Evolutionary conservation across 306 rosid species (phyloP).

Genomic region (Ormosia emarginata): DNA sequence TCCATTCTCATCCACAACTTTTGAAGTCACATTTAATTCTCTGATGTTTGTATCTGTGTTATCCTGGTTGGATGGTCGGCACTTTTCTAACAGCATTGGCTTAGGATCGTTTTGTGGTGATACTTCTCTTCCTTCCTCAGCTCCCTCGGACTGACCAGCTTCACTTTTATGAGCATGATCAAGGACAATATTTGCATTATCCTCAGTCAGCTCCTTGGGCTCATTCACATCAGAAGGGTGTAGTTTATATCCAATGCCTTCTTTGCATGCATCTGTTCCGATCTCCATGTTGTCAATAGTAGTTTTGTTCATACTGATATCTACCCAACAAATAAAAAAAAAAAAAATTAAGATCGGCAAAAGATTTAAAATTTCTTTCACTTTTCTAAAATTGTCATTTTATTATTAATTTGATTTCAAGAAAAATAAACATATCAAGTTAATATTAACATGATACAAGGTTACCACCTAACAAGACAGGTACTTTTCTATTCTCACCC

Average conservation of each 20-base stretch:
- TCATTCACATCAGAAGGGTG: slow-evolving; percentile 20
- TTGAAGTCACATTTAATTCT: slow-evolving; percentile 29
- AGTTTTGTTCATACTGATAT: slow-evolving; percentile 22
- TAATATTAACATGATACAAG: slow-evolving; percentile 12
- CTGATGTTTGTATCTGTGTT: slow-evolving; percentile 17
- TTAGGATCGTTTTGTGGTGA: slow-evolving; percentile 32
- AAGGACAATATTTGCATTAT: slow-evolving; percentile 23
- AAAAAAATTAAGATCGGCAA: slow-evolving; percentile 2
- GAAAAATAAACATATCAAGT: background rate
- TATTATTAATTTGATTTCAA: background rate
- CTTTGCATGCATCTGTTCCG: slow-evolving; percentile 26
- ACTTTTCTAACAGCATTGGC: slow-evolving; percentile 24
- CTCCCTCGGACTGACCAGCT: slow-evolving; percentile 18
- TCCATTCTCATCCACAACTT: slow-evolving; percentile 27
- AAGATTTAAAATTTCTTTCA: background rate
- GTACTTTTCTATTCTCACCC: slow-evolving; percentile 10
- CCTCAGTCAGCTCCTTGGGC: slow-evolving; percentile 27
- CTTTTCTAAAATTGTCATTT: background rate
- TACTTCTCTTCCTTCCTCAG: slow-evolving; percentile 38
- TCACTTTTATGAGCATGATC: slow-evolving; percentile 23
- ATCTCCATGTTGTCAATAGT: slow-evolving; percentile 31
- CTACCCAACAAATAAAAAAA: slow-evolving; percentile 26
- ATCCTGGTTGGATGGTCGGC: slow-evolving; percentile 23
- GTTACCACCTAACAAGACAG: slow-evolving; percentile 30
- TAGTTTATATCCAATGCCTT: slow-evolving; percentile 24